phyloP scores from a whole-genome alignment of 2,329 filamentous ascomycete species.

The Pseudogymnoascus sp. region DNA sequence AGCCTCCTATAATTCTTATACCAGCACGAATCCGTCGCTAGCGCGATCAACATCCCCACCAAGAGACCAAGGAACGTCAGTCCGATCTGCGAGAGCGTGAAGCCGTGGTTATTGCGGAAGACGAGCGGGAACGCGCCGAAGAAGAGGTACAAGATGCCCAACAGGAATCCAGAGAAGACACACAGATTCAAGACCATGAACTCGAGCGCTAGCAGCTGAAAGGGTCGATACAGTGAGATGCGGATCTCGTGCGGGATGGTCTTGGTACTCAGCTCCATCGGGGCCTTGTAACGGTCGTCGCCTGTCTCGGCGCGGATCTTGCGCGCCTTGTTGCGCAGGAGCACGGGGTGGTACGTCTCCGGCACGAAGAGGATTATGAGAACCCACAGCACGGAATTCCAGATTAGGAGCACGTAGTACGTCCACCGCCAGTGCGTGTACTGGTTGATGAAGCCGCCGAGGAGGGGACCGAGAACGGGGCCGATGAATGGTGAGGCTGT shows the following conservation, averaged over 20 bases:
- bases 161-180: slow-evolving; percentile 71
- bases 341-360: slow-evolving; percentile 75
- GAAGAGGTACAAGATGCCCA: slow-evolving; percentile 84
- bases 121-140: slow-evolving; percentile 82
- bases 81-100: slow-evolving; percentile 73
- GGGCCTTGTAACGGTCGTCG: slow-evolving; percentile 66
- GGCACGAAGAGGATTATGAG: slow-evolving; percentile 66
- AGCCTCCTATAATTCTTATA: slow-evolving; percentile 49
- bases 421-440: slow-evolving; percentile 70
- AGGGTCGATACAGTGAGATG: slow-evolving; percentile 49
- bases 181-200: slow-evolving; percentile 81
- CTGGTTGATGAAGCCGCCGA: slow-evolving; percentile 78
- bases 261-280: slow-evolving; percentile 63
- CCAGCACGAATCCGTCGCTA: slow-evolving; percentile 59
- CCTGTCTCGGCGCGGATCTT: slow-evolving; percentile 64
- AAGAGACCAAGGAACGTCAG: slow-evolving; percentile 66
- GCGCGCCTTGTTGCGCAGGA: slow-evolving; percentile 64
- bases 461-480: slow-evolving; percentile 47
- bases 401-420: slow-evolving; percentile 78
- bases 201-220: slow-evolving; percentile 71
- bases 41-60: slow-evolving; percentile 57
- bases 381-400: slow-evolving; percentile 56
- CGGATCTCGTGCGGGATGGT: slow-evolving; percentile 56
- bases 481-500: slow-evolving; percentile 57
- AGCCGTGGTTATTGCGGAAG: slow-evolving; percentile 64